Evolutionary conservation across 2,329 filamentous ascomycete species (phyloP), one percentile per base, ranked within the genome.

Genomic region (Cercospora sp.): DNA sequence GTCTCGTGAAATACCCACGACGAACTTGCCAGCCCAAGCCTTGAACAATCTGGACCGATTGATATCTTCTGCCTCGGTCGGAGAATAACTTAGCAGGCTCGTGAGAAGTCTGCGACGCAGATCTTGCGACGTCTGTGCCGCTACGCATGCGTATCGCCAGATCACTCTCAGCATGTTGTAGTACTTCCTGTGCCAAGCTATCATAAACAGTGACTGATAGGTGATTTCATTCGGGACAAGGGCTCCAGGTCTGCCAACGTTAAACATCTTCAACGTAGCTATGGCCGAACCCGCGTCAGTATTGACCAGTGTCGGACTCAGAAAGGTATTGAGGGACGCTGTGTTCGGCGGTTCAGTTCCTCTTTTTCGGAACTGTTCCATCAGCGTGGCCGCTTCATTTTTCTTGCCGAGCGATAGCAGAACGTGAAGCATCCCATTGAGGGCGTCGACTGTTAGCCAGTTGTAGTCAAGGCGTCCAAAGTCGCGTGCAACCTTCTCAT

Each of bases 141-240:
- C 60, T 16, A 71, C 69, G 65, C 75, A 78, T 16, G 76, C 76
- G 66, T 78, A 77, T 7, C 75, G 72, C 77, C 77, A 79, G 18
- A 79, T 64, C 1, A 78, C 74, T 18, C 75, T 70, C n/a, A 75
- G 62, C 58, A 74, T 71, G 55, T 78, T 78, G 69, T 70, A 75
- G 60, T 69, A 71, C 8, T 67, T 64, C 5, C 59, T 23, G 3
- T 61, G 51, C 73, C 72, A 77, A 1, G 75, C 76, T 13, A 78
- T 57, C 7, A 36, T 36, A 45, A 75, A 76, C 2, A 78, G 70
- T 6, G 67, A 68, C 10, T 51, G 28, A 59, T 73, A 76, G 6
- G 68, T 72, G 12, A 62, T 9, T 6, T 28, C n/a, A 42, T 67
- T 53, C 20, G 68, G 70, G 18, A 64, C 28, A 10, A 72, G 31